These are phyloP conservation scores for Mrakiaceae sp. DNA, from an alignment of 1,284 basidiomycete genomes.

Conservation along the genomic window DNA sequence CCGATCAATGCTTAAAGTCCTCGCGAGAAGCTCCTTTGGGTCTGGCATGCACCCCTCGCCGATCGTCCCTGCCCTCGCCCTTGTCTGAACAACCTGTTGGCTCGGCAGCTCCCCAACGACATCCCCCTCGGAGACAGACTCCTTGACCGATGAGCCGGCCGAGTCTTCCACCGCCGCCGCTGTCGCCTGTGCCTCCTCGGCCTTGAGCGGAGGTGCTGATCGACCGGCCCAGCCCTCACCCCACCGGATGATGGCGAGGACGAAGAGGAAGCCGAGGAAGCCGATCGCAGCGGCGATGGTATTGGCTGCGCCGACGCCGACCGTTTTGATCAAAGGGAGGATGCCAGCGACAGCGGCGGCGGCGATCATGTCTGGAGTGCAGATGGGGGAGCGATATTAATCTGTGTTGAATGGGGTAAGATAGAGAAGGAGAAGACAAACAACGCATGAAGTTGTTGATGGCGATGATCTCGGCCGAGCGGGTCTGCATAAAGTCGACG, in stretches of 20 bases:
- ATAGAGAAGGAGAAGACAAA: neutral
- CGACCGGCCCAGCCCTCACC: slow-evolving; percentile 11
- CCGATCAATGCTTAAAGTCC: too few species aligned
- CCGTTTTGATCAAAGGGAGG: slow-evolving; percentile 43
- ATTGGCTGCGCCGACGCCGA: slow-evolving; percentile 48
- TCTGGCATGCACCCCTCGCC: too few species aligned
- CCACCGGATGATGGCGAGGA: slow-evolving; percentile 4
- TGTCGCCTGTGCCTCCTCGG: too few species aligned
- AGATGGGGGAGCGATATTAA: slow-evolving; percentile 18
- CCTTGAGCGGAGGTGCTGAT: neutral
- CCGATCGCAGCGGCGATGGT: slow-evolving; percentile 39
- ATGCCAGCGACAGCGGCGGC: slow-evolving; percentile 37
- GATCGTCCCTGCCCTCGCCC: too few species aligned
- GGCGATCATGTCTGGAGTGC: slow-evolving; percentile 29
- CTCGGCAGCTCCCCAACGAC: too few species aligned
- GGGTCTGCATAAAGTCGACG: slow-evolving; percentile 27
- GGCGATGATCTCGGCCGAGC: slow-evolving; percentile 14
- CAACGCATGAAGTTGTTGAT: slow-evolving; percentile 29
- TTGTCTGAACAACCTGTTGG: too few species aligned
- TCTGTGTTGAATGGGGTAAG: neutral
- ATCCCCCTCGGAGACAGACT: too few species aligned
- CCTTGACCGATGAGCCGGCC: too few species aligned
- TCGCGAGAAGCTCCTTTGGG: too few species aligned
- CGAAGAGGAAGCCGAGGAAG: slow-evolving; percentile 31
- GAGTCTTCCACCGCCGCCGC: too few species aligned